Evolutionary conservation across 345 rosid species (phyloP).

Genomic region (Populus davidiana): DNA sequence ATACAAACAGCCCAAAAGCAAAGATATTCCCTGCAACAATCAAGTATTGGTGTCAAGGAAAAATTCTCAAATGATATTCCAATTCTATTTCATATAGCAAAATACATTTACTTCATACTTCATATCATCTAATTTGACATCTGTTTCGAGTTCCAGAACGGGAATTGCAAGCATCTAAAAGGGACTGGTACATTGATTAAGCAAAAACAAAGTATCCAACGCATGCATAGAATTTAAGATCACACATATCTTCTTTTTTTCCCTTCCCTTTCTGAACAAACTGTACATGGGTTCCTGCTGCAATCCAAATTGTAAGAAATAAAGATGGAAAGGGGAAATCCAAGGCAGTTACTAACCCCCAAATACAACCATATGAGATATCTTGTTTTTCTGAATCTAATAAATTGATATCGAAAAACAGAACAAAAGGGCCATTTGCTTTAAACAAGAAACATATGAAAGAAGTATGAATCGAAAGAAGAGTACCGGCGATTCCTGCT

Average conservation of each 20-base stretch:
- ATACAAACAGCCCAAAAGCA: slow-evolving; percentile 76
- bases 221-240: neutral
- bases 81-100: neutral
- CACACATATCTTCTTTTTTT: too few species aligned
- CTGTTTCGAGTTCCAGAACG: neutral
- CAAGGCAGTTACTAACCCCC: too few species aligned
- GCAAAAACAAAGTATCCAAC: neutral
- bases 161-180: neutral
- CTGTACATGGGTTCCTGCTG: too few species aligned
- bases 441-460: too few species aligned
- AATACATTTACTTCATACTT: neutral
- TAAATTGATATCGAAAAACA: too few species aligned
- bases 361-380: too few species aligned
- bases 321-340: too few species aligned
- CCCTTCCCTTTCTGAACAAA: too few species aligned
- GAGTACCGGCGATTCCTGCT: slow-evolving; percentile 64
- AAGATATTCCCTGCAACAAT: slow-evolving; percentile 69
- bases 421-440: too few species aligned
- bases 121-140: neutral
- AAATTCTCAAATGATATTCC: neutral
- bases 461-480: neutral
- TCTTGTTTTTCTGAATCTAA: too few species aligned
- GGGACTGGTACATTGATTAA: neutral
- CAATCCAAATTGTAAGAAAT: too few species aligned
- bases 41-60: neutral